These are phyloP conservation scores for Lachancea sp. DNA, from an alignment of 805 yeast genomes.

Conservation along the genomic window DNA sequence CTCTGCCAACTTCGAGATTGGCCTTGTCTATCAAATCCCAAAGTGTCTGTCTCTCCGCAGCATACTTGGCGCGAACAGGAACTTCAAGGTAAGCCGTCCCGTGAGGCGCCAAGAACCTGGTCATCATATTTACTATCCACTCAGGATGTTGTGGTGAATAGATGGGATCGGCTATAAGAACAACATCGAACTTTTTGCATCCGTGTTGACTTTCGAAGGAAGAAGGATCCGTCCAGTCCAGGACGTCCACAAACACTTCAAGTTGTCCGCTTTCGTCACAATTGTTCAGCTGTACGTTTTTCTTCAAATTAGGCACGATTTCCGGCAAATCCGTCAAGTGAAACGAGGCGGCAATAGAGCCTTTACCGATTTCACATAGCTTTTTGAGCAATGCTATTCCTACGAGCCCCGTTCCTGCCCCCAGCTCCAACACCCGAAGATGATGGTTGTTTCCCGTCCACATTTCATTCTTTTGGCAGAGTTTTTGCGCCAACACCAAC, in stretches of 20 bases:
- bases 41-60: slow-evolving; percentile 52
- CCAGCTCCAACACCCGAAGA: slow-evolving; percentile 58
- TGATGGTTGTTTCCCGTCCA: slow-evolving; percentile 11
- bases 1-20: slow-evolving; percentile 26
- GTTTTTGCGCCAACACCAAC: slow-evolving; percentile 51
- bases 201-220: slow-evolving; percentile 31
- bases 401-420: slow-evolving; percentile 90
- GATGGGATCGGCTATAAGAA: slow-evolving; percentile 81
- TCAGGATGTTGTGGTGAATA: slow-evolving; percentile 78
- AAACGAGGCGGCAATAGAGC: slow-evolving; percentile 39
- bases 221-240: slow-evolving; percentile 74
- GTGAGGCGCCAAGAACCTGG: slow-evolving; percentile 40
- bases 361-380: slow-evolving; percentile 29
- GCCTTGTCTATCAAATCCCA: slow-evolving; percentile 47
- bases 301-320: slow-evolving; percentile 59
- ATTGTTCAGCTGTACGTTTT: slow-evolving; percentile 53
- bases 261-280: slow-evolving; percentile 12
- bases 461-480: slow-evolving; percentile 30
- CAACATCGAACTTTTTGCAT: slow-evolving; percentile 42
- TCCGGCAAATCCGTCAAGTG: slow-evolving; percentile 73
- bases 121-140: slow-evolving; percentile 59
- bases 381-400: slow-evolving; percentile 57
- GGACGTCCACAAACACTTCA: slow-evolving; percentile 38
- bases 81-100: slow-evolving; percentile 56
- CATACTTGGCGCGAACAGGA: slow-evolving; percentile 66